Conservation (phyloP, 176 grass and related monocot genomes). For the Thalia dealbata region DNA sequence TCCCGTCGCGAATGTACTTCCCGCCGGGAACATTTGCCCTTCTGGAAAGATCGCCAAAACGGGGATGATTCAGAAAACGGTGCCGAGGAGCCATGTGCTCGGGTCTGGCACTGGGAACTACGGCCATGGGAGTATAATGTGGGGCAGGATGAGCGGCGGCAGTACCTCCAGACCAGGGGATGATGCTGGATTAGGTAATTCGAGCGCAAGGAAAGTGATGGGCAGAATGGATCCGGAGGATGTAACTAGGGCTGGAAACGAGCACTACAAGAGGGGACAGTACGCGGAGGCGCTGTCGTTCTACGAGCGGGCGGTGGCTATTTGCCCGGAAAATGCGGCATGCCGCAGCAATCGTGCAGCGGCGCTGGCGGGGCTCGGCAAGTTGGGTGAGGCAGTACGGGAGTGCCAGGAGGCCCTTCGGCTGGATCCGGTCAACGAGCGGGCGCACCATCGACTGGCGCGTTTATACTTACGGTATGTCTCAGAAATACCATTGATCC, state of each 20-base stretch:
- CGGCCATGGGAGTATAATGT: slow-evolving; percentile 1
- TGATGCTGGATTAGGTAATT: neutral
- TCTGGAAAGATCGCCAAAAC: slow-evolving; percentile 9
- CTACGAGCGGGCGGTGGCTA: slow-evolving; percentile 4
- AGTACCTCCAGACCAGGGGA: neutral
- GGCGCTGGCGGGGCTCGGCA: slow-evolving; percentile 6
- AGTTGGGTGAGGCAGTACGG: neutral
- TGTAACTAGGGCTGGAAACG: slow-evolving; percentile 10
- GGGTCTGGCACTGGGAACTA: slow-evolving; percentile 11
- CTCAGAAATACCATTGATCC: neutral
- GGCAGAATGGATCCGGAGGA: slow-evolving; percentile 6
- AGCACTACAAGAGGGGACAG: slow-evolving; percentile 10
- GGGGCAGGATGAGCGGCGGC: neutral
- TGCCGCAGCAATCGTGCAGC: slow-evolving; percentile 13
- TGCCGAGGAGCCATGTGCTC: neutral
- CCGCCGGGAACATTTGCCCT: slow-evolving; percentile 9
- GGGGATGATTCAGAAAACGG: neutral
- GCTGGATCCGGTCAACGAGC: slow-evolving; percentile 6
- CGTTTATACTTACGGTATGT: neutral
- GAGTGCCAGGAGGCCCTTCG: slow-evolving; percentile 7
- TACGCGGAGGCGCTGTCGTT: neutral
- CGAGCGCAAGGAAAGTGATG: neutral
- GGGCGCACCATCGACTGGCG: slow-evolving; percentile 4
- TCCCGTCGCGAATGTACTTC: slow-evolving; percentile 4
- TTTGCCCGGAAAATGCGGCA: neutral